phyloP scores from a whole-genome alignment of 805 yeast genomes.

The Candida pseudofarinosa region DNA sequence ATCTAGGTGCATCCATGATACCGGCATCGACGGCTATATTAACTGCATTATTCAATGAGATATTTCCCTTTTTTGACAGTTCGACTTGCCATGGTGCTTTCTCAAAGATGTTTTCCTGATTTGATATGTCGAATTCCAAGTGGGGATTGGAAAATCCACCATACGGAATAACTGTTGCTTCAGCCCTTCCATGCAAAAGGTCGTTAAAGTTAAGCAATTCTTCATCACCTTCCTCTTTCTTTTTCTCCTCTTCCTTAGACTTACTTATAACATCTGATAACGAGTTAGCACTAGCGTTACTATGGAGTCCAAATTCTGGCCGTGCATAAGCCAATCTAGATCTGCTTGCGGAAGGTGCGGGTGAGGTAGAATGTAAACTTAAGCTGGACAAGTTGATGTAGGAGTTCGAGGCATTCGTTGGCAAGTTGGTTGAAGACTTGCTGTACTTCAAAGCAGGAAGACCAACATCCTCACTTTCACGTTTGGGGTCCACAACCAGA shows the following conservation, averaged over 20 bases:
- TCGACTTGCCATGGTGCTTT: slow-evolving; percentile 72
- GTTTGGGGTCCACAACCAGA: slow-evolving; percentile 35
- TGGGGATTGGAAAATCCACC: slow-evolving; percentile 73
- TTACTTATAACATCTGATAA: slow-evolving; percentile 23
- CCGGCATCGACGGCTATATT: slow-evolving; percentile 45
- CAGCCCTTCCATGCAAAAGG: slow-evolving; percentile 22
- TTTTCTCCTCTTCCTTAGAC: slow-evolving; percentile 18
- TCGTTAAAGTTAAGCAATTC: slow-evolving; percentile 24
- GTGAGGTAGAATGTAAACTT: slow-evolving; percentile 3
- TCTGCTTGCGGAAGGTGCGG: slow-evolving; percentile 9
- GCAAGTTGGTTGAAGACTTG: slow-evolving; percentile 24
- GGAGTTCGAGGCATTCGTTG: slow-evolving; percentile 9
- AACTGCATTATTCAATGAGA: slow-evolving; percentile 83
- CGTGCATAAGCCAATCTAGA: slow-evolving; percentile 14
- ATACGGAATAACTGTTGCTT: slow-evolving; percentile 50
- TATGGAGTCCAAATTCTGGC: slow-evolving; percentile 18
- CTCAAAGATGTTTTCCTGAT: slow-evolving; percentile 45
- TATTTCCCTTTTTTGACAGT: slow-evolving; percentile 73
- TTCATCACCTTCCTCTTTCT: slow-evolving; percentile 12
- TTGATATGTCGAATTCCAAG: slow-evolving; percentile 41
- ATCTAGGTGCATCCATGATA: slow-evolving; percentile 39
- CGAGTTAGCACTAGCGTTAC: slow-evolving; percentile 27
- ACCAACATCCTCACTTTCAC: slow-evolving; percentile 26
- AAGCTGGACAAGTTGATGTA: slow-evolving; percentile 10
- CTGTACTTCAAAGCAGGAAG: slow-evolving; percentile 34